Conservation (phyloP, 768 basidiomycete species). For the Psilocybe azurescens region DNA sequence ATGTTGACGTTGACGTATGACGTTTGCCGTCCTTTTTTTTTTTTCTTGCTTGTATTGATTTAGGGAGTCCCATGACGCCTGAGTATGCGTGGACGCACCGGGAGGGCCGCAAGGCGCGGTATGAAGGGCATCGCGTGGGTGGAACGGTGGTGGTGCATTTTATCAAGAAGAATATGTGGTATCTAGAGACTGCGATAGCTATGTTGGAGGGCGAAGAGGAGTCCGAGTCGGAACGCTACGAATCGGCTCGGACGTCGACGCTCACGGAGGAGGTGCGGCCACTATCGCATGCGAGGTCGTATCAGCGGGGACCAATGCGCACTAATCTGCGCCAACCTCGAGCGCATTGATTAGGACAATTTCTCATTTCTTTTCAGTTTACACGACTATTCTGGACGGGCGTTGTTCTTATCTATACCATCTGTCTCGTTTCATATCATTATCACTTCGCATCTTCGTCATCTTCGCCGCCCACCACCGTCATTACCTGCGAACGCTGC, state of each 20-base stretch:
- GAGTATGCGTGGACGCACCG: conserved; percentile 74
- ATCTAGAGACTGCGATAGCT: conserved; percentile 89
- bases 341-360: background rate
- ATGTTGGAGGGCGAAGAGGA: conserved; percentile 81
- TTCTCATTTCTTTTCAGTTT: background rate
- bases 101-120: conserved; percentile 70
- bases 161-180: conserved; percentile 98
- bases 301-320: conserved; percentile 7
- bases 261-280: conserved; percentile 7
- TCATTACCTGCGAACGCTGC: background rate
- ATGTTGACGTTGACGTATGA: background rate
- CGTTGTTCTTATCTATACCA: conserved; percentile 9
- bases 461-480: background rate
- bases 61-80: conserved; percentile 63
- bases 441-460: background rate
- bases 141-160: conserved; percentile 97
- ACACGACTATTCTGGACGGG: background rate
- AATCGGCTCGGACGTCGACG: conserved; percentile 30
- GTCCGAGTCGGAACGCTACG: conserved; percentile 57
- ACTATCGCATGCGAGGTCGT: background rate
- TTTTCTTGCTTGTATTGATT: conserved; percentile 1
- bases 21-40: background rate
- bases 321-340: background rate
- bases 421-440: background rate
- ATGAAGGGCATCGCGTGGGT: conserved; percentile 75